Evolutionary conservation across 164 flowering plant genomes (phyloP).

Genomic region (Cinnamomum chago): DNA sequence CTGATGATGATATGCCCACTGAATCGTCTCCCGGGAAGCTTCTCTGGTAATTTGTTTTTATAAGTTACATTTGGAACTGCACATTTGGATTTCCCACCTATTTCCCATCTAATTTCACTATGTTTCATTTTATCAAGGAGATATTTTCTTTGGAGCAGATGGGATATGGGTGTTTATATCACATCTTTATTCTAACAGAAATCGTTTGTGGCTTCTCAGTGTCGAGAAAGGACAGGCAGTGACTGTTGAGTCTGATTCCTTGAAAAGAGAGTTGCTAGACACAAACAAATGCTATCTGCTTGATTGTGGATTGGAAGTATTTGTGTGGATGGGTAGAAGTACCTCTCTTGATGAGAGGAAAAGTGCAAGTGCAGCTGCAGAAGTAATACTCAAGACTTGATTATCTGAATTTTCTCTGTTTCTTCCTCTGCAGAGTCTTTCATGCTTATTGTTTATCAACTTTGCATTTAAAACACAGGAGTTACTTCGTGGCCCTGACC

Average conservation of each 20-base stretch:
- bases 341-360: conserved; percentile 92
- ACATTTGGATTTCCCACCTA: neutral
- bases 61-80: neutral
- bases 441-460: conserved; percentile 10
- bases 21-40: conserved; percentile 49
- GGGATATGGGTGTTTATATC: neutral
- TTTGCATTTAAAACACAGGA: conserved; percentile 43
- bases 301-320: conserved; percentile 85
- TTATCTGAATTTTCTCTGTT: conserved; percentile 4
- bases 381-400: conserved; percentile 38
- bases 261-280: conserved; percentile 73
- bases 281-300: conserved; percentile 82
- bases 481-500: conserved; percentile 47
- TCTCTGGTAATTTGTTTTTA: conserved; percentile 35
- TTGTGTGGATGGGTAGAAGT: conserved; percentile 95
- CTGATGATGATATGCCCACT: conserved; percentile 42
- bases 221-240: conserved; percentile 72
- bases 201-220: conserved; percentile 30
- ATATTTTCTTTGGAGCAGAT: neutral
- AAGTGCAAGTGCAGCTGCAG: conserved; percentile 79
- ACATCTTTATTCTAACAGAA: conserved; percentile 15
- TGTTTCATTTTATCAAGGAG: neutral
- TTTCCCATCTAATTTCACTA: neutral
- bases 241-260: conserved; percentile 50
- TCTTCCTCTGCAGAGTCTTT: neutral